These are phyloP conservation scores for Eucalyptus regnans DNA, from an alignment of 345 rosid species.

Conservation along the genomic window DNA sequence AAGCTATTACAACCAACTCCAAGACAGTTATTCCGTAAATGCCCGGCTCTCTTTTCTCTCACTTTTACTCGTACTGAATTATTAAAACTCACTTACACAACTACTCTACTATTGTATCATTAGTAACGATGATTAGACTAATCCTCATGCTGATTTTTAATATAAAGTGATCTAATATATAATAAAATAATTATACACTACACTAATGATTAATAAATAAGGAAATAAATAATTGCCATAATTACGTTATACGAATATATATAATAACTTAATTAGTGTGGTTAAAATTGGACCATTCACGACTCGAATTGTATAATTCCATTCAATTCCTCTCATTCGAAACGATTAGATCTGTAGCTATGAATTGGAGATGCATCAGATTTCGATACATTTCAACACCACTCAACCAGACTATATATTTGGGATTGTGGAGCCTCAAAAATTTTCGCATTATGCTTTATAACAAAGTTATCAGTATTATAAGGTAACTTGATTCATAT, in stretches of 20 bases:
- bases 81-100: neutral
- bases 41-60: neutral
- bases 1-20: neutral
- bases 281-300: neutral
- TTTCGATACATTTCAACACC: neutral
- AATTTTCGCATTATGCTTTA: neutral
- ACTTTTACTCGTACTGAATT: neutral
- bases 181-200: too few relatives aligned
- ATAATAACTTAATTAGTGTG: neutral
- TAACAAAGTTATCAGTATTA: neutral
- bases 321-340: neutral
- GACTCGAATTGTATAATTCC: neutral
- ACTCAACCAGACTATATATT: neutral
- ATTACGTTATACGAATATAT: too few relatives aligned
- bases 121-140: neutral
- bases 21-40: too few relatives aligned
- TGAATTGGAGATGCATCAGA: neutral
- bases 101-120: neutral
- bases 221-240: neutral
- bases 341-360: neutral
- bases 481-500: neutral
- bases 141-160: neutral
- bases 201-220: too few relatives aligned
- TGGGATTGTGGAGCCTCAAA: neutral
- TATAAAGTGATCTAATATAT: neutral